Conservation (phyloP, 768 basidiomycete species). For the Neoboletus brunneissimus region DNA sequence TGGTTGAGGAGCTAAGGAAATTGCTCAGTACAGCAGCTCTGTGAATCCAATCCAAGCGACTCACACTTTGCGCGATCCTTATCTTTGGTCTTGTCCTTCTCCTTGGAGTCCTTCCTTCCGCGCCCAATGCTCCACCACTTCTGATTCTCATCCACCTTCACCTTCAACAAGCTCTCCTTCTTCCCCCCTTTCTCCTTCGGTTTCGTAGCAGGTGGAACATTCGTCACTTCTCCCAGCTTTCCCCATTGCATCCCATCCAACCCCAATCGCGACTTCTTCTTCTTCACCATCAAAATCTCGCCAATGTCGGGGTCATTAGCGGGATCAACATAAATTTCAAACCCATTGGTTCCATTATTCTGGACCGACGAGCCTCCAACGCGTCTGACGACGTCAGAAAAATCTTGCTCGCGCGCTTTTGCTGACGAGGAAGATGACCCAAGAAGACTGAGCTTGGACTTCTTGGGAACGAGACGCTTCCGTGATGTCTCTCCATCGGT, state of each 20-base stretch:
- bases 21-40: slow-evolving; percentile 1
- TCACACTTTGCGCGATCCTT: slow-evolving; percentile 38
- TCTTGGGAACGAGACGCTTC: slow-evolving; percentile 67
- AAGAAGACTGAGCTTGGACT: slow-evolving; percentile 60
- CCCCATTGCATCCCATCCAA: slow-evolving; percentile 59
- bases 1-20: slow-evolving; percentile 46
- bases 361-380: slow-evolving; percentile 33
- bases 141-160: slow-evolving; percentile 48
- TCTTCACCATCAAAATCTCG: slow-evolving; percentile 72
- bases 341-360: slow-evolving; percentile 43
- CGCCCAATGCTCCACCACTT: slow-evolving; percentile 85
- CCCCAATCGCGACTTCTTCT: slow-evolving; percentile 64
- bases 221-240: slow-evolving; percentile 60
- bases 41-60: neutral
- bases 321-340: slow-evolving; percentile 73
- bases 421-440: slow-evolving; percentile 24
- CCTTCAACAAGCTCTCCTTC: slow-evolving; percentile 32
- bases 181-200: slow-evolving; percentile 39
- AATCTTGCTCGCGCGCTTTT: slow-evolving; percentile 41
- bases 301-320: slow-evolving; percentile 61
- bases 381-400: slow-evolving; percentile 59
- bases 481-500: slow-evolving; percentile 25
- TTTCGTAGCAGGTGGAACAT: slow-evolving; percentile 36
- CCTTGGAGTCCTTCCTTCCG: slow-evolving; percentile 71
- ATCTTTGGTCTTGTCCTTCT: slow-evolving; percentile 44